These are phyloP conservation scores for Microbotryum scabiosae DNA, from an alignment of 1,284 basidiomycete species.

Conservation along the genomic window DNA sequence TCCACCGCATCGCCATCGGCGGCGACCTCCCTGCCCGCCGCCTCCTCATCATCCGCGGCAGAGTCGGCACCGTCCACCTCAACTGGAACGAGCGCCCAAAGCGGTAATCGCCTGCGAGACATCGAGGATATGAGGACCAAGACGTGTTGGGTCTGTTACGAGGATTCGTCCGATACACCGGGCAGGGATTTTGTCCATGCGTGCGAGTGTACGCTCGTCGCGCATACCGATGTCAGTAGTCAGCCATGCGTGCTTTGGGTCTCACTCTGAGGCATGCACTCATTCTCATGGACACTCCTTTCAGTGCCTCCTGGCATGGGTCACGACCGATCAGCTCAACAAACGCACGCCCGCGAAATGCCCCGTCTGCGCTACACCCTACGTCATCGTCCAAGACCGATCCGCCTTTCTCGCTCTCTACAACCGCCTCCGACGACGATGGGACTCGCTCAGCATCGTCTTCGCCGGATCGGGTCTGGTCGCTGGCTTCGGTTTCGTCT, in stretches of 20 bases:
- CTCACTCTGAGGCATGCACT: constrained; percentile 56
- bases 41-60: too few relatives aligned
- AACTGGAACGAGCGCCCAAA: too few relatives aligned
- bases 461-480: neutral
- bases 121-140: neutral
- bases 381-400: constrained; percentile 57
- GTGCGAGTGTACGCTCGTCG: constrained; percentile 65
- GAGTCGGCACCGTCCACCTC: too few relatives aligned
- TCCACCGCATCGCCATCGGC: too few relatives aligned
- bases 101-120: too few relatives aligned
- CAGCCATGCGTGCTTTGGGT: neutral
- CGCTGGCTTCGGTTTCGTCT: constrained; percentile 54
- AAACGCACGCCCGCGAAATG: constrained; percentile 45
- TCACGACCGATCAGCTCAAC: constrained; percentile 6
- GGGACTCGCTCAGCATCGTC: constrained; percentile 35
- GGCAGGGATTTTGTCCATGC: constrained; percentile 58
- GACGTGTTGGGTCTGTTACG: constrained; percentile 28
- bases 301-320: constrained; percentile 22
- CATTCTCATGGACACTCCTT: constrained; percentile 57
- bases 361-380: constrained; percentile 60
- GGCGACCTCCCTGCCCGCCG: too few relatives aligned
- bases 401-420: constrained; percentile 50
- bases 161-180: neutral
- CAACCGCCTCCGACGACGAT: constrained; percentile 46
- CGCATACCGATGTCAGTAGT: constrained; percentile 49